Conservation (phyloP, 192 early-diverging fungal genomes). For the Coemansia sp. region DNA sequence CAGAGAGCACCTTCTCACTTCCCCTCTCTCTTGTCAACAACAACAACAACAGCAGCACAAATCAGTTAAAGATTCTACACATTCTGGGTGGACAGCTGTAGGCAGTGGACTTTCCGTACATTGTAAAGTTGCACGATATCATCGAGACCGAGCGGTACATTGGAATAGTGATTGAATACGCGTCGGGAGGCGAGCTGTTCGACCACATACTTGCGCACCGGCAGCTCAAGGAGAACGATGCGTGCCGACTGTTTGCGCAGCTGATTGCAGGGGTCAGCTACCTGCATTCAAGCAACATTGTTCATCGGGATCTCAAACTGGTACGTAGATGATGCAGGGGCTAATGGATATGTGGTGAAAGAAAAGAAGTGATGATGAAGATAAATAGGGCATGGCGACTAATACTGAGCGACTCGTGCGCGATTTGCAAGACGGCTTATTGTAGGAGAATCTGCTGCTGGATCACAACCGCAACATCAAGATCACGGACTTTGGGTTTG, state of each 20-base stretch:
- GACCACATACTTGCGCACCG: slow-evolving; percentile 95
- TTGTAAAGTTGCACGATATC: slow-evolving; percentile 91
- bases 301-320: slow-evolving; percentile 96
- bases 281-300: slow-evolving; percentile 89
- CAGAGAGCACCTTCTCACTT: not conserved
- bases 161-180: slow-evolving; percentile 96
- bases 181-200: slow-evolving; percentile 95
- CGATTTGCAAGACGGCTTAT: not conserved
- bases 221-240: slow-evolving; percentile 89
- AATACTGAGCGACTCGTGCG: too few species aligned
- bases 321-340: slow-evolving; percentile 50
- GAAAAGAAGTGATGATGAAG: too few species aligned
- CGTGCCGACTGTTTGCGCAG: slow-evolving; percentile 90
- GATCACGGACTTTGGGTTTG: slow-evolving; percentile 99
- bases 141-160: slow-evolving; percentile 96
- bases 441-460: slow-evolving; percentile 89
- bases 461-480: slow-evolving; percentile 90
- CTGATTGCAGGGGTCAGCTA: slow-evolving; percentile 88
- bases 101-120: slow-evolving; percentile 85
- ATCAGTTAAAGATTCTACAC: too few species aligned
- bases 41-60: not conserved
- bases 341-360: too few species aligned
- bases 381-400: too few species aligned
- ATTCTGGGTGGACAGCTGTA: slow-evolving; percentile 28
- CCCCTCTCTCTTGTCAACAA: not conserved